phyloP scores from a whole-genome alignment of 2,329 filamentous ascomycete genomes.

The Botryosphaeria dothidea region DNA sequence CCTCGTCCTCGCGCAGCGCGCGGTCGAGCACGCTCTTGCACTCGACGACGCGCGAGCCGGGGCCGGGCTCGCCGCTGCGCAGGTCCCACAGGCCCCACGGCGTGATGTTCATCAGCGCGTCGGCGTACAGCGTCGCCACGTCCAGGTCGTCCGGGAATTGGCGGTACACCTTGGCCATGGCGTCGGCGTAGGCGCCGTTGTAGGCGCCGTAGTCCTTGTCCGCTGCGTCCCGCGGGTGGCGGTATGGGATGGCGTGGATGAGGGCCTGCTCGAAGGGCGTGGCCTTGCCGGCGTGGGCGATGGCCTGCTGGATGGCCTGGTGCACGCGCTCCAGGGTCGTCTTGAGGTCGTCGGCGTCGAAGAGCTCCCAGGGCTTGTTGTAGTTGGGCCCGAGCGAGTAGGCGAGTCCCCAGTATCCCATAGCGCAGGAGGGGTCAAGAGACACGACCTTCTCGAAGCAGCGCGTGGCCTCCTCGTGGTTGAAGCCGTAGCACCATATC shows the following conservation, averaged over 20 bases:
- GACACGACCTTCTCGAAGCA: constrained; percentile 65
- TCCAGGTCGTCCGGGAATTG: constrained; percentile 60
- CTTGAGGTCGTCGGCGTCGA: constrained; percentile 62
- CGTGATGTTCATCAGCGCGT: constrained; percentile 65
- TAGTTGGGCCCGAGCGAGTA: constrained; percentile 75
- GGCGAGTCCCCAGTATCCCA: constrained; percentile 71
- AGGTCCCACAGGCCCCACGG: constrained; percentile 68
- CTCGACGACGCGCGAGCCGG: constrained; percentile 59
- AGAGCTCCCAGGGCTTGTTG: constrained; percentile 76
- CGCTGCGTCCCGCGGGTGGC: constrained; percentile 55
- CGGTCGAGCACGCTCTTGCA: constrained; percentile 60
- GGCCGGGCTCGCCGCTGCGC: constrained; percentile 56
- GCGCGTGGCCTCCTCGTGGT: constrained; percentile 68
- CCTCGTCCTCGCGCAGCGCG: constrained; percentile 51
- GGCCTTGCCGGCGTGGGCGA: constrained; percentile 35
- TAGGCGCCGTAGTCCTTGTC: constrained; percentile 54
- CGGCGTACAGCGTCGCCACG: constrained; percentile 63
- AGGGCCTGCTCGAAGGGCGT: constrained; percentile 62
- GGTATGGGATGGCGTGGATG: constrained; percentile 60
- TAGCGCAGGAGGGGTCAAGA: constrained; percentile 56
- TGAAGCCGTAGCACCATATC: constrained; percentile 75
- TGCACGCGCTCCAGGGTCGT: constrained; percentile 52
- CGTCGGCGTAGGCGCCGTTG: constrained; percentile 63
- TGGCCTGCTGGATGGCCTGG: constrained; percentile 48
- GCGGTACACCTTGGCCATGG: constrained; percentile 59